These are phyloP conservation scores for Paracorniculantispora psalliotae DNA, from an alignment of 2,329 filamentous ascomycete species.

Conservation along the genomic window DNA sequence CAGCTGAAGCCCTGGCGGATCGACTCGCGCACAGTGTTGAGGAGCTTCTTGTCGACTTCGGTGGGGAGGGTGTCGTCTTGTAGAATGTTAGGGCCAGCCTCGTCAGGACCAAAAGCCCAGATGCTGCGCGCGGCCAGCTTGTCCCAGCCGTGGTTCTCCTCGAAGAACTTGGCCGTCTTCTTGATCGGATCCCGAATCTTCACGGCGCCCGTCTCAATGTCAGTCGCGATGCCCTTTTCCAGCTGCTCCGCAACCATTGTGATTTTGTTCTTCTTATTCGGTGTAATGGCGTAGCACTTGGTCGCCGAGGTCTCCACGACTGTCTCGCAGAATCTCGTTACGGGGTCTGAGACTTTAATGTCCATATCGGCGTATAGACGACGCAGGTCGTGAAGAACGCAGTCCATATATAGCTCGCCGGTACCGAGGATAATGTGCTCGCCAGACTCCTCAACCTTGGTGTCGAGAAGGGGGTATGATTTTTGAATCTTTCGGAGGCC, in stretches of 20 bases:
- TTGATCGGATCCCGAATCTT: constrained; percentile 89
- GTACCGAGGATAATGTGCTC: constrained; percentile 95
- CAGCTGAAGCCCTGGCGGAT: constrained; percentile 96
- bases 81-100: constrained; percentile 89
- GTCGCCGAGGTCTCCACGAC: constrained; percentile 96
- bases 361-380: constrained; percentile 98
- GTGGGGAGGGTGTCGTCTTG: constrained; percentile 94
- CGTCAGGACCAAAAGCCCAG: constrained; percentile 97
- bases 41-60: constrained; percentile 88
- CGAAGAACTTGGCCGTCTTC: constrained; percentile 93
- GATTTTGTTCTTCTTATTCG: constrained; percentile 99
- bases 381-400: constrained; percentile 89
- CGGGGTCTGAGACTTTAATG: constrained; percentile 95
- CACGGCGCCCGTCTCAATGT: constrained; percentile 87
- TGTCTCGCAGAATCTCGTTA: constrained; percentile 96
- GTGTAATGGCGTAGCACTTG: constrained; percentile 95
- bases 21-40: constrained; percentile 82
- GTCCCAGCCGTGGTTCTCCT: constrained; percentile 96
- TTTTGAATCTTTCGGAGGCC: constrained; percentile 96
- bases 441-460: constrained; percentile 96
- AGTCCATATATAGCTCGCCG: constrained; percentile 99
- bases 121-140: constrained; percentile 90
- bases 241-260: constrained; percentile 97
- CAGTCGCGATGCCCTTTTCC: constrained; percentile 88
- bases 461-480: constrained; percentile 90